Base-by-base conservation (phyloP, 1,139 yeast genomes). In the Yamadazyma aaseri region DNA sequence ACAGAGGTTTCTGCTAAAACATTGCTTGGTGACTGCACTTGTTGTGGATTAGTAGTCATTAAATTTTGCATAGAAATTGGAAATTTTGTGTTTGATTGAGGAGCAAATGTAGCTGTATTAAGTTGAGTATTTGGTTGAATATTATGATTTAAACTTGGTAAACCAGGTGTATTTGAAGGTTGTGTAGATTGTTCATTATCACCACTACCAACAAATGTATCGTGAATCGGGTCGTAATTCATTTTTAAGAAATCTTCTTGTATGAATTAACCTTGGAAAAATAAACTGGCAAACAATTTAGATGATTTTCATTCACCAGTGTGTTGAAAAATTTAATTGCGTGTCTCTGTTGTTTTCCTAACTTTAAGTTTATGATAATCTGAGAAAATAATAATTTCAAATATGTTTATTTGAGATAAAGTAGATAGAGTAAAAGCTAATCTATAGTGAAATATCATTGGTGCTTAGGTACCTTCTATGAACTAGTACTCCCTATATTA, bases 221-320 rank as follows among this genome's bases (percentile, higher is more conserved):
- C 65, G 40, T 58, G 63, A 10, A 58, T 55, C 8, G 65, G 65
- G 42, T 59, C 64, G 53, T 59, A 59, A 42, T 55, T 58, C 65
- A 59, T 59, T 13, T 17, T 27, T 6, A 8, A 12, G 13, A 14
- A 25, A 14, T 7, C n/a, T n/a, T n/a, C n/a, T n/a, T 22, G 8
- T 7, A 12, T 22, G 25, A 22, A 8, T 22, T 8, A 6, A 9
- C 8, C n/a, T n/a, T n/a, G n/a, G 15, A 14, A 25, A 25, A 25
- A 25, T 12, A 11, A 13, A 6, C 16, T 9, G n/a, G 13, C n/a
- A 22, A 9, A 17, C 21, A 10, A 18, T 7, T 10, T 10, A 18
- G 10, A 18, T 18, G 10, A 7, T 7, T 22, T 22, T 22, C n/a
- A 10, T 22, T n/a, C 25, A 22, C 13, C 6, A 9, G n/a, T 22